Conservation (phyloP, 1,284 basidiomycete genomes). For the Apiotrichum sp. region DNA sequence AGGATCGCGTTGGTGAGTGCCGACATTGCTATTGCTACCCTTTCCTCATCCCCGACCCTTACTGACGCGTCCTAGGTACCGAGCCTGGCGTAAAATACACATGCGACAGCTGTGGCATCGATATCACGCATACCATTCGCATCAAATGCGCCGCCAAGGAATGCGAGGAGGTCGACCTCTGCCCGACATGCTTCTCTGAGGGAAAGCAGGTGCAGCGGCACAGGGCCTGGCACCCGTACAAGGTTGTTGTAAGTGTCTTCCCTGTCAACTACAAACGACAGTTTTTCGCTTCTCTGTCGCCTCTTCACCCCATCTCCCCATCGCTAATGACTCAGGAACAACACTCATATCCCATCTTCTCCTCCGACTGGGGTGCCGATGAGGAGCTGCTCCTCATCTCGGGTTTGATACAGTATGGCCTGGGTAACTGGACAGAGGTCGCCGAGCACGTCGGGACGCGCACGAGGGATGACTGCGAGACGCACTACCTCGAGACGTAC, state of each 20-base stretch:
- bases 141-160: slow-evolving; percentile 81
- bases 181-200: slow-evolving; percentile 81
- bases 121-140: slow-evolving; percentile 72
- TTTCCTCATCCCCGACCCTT: background rate
- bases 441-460: slow-evolving; percentile 93
- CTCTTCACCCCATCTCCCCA: no score
- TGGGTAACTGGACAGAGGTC: slow-evolving; percentile 97
- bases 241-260: slow-evolving; percentile 67
- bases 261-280: slow-evolving; percentile 1
- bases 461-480: slow-evolving; percentile 88
- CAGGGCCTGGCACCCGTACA: slow-evolving; percentile 83
- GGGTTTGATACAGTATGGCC: slow-evolving; percentile 78
- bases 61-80: background rate
- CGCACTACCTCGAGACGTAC: slow-evolving; percentile 81
- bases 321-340: slow-evolving; percentile 60
- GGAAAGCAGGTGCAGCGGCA: slow-evolving; percentile 86
- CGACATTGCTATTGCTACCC: background rate
- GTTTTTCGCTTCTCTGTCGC: background rate
- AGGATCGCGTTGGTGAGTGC: slow-evolving; percentile 34
- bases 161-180: slow-evolving; percentile 80
- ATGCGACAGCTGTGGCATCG: slow-evolving; percentile 46
- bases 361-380: slow-evolving; percentile 95
- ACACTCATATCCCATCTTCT: slow-evolving; percentile 92
- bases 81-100: slow-evolving; percentile 43
- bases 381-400: slow-evolving; percentile 92